phyloP scores from a whole-genome alignment of 1,284 basidiomycete genomes.

The Cutaneotrichosporon cutaneum region DNA sequence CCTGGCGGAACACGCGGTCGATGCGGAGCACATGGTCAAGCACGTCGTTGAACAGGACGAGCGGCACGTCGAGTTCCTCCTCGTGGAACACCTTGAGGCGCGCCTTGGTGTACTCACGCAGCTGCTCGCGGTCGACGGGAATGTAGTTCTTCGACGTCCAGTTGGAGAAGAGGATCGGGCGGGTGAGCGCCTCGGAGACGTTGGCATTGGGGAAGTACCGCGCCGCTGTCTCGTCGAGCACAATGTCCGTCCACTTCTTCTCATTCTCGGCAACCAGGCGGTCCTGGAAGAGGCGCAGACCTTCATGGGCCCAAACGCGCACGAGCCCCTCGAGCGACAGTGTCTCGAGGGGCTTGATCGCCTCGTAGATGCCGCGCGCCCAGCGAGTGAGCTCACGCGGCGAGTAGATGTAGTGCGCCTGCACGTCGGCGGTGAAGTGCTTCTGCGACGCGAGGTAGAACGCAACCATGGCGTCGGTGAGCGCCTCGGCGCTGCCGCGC shows the following conservation, averaged over 20 bases:
- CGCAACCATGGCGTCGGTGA: conserved; percentile 96
- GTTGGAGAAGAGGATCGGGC: conserved; percentile 96
- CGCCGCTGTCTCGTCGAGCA: conserved; percentile 80
- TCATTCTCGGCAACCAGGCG: conserved; percentile 90
- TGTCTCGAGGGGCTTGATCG: conserved; percentile 86
- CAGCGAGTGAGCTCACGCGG: conserved; percentile 98
- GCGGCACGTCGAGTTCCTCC: conserved; percentile 96
- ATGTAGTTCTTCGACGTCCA: conserved; percentile 99
- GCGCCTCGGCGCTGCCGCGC: conserved; percentile 86
- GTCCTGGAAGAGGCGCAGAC: conserved; percentile 95
- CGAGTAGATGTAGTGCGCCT: conserved; percentile 99
- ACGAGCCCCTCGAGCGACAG: conserved; percentile 92
- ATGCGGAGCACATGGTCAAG: conserved; percentile 95
- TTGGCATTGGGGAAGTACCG: conserved; percentile 91
- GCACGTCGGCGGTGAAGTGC: conserved; percentile 89
- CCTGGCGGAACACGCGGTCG: conserved; percentile 97
- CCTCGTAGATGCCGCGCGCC: conserved; percentile 96
- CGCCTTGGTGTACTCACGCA: conserved; percentile 96
- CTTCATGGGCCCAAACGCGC: conserved; percentile 98
- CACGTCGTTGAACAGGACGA: conserved; percentile 98
- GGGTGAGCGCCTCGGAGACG: conserved; percentile 71
- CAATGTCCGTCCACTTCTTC: conserved; percentile 90
- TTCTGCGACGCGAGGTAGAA: conserved; percentile 94
- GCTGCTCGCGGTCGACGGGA: conserved; percentile 85
- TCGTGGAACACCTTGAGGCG: conserved; percentile 93